A percentile compares a stretch with the other conserved stretches of the same genome.
phyloP scores from a whole-genome alignment of 306 rosid genomes.

The Clitoria ternatea region DNA sequence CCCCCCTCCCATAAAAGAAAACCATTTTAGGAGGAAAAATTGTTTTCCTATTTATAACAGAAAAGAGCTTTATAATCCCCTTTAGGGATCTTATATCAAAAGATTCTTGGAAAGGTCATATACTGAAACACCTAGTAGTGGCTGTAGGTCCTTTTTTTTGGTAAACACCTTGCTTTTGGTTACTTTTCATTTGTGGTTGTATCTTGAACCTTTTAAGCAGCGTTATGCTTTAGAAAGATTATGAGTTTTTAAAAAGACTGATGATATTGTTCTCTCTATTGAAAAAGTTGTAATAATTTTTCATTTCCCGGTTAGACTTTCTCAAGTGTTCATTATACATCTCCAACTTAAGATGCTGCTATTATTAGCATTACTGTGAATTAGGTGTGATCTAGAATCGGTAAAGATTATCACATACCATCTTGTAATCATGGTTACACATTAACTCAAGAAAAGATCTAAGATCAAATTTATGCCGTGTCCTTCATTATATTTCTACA shows the following conservation, averaged over 20 bases:
- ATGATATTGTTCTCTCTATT: not conserved
- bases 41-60: not conserved
- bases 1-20: not conserved
- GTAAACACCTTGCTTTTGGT: not conserved
- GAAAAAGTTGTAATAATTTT: not conserved
- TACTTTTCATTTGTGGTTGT: not conserved
- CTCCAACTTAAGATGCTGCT: not conserved
- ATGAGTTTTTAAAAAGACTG: conserved; percentile 6
- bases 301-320: not conserved
- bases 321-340: not conserved
- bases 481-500: not conserved
- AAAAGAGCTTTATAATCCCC: not conserved
- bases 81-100: not conserved
- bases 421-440: not conserved
- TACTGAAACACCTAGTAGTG: not conserved
- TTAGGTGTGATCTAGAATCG: not conserved
- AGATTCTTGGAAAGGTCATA: not conserved
- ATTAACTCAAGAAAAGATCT: not conserved
- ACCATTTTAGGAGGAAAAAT: not conserved
- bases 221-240: conserved; percentile 1
- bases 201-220: not conserved
- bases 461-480: conserved; percentile 3
- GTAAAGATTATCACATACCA: not conserved
- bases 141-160: not conserved
- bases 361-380: not conserved